phyloP scores from a whole-genome alignment of 2,329 filamentous ascomycete genomes.

The Calonectria pteridis region DNA sequence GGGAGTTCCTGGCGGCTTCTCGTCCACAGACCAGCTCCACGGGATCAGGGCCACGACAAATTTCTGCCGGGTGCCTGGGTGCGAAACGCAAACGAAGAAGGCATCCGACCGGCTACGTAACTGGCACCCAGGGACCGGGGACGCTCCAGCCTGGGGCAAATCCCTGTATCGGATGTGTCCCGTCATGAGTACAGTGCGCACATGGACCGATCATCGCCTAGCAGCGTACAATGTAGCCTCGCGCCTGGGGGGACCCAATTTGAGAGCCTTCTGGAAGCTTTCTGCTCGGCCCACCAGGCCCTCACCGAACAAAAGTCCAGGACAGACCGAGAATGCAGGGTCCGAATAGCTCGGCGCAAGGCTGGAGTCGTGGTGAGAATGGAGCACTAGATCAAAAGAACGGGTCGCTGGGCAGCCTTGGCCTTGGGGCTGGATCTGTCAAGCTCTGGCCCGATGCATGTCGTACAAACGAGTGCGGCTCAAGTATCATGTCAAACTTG shows the following conservation, averaged over 20 bases:
- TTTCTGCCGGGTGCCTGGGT: conserved; percentile 24
- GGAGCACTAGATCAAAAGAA: conserved; percentile 7
- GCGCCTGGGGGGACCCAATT: conserved; percentile 27
- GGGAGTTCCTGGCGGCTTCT: conserved; percentile 43
- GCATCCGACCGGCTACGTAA: conserved; percentile 22
- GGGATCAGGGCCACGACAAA: conserved; percentile 36
- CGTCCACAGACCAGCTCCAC: conserved; percentile 37
- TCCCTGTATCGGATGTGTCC: conserved; percentile 20
- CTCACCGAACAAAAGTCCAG: conserved; percentile 34
- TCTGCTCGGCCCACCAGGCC: conserved; percentile 40
- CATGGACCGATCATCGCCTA: not conserved
- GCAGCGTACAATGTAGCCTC: conserved; percentile 33
- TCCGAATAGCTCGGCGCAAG: conserved; percentile 9
- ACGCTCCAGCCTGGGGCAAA: conserved; percentile 20
- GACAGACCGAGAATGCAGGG: conserved; percentile 33
- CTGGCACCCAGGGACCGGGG: conserved; percentile 17
- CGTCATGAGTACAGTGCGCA: conserved; percentile 32
- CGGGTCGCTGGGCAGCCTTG: not conserved
- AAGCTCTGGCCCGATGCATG: not conserved
- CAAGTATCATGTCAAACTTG: not conserved
- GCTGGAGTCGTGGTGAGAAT: conserved; percentile 21
- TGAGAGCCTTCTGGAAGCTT: conserved; percentile 47
- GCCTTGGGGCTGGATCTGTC: conserved; percentile 6
- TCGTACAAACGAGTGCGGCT: not conserved
- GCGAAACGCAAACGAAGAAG: conserved; percentile 34